Base-by-base conservation (phyloP, 345 rosid genomes). In the Carallia brachiata region DNA sequence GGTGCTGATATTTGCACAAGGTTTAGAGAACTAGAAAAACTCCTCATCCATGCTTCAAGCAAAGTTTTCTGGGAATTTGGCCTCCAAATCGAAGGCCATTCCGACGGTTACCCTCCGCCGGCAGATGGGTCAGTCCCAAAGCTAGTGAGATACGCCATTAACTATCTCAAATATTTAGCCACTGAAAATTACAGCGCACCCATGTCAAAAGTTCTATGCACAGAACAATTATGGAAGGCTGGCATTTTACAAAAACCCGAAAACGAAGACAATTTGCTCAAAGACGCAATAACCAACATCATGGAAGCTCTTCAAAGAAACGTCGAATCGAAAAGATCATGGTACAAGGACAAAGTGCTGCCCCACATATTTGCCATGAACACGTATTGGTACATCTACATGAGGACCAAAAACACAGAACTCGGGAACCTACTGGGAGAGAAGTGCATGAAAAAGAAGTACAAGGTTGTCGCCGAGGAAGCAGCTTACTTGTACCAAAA, bases 51-150 rank as follows among this genome's bases (percentile, higher is more conserved):
- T 50, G 80, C 87, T 59, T 80, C 89, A 37, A 83, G 80, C 74
- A 84, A 76, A 75, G 90, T 88, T 2, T 84, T 88, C 50, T 81
- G 88, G 89, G 90, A 84, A 31, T 84, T 86, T n/a, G 93, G 89
- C 1, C 83, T 88, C 52, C 79, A 77, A 75, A 88, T 86, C 27
- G 93, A 88, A 79, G 86, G 88, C 23, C 79, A 81, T 50, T 81
- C 88, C 1, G 93, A 84, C 36, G 84, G 89, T n/a, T 62, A 74
- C 37, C 77, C 87, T 4, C 82, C 90, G 1, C 85, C 83, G 1
- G 75, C 79, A 79, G 87, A 88, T 47, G 84, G 90, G 2, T 83
- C 85, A 13, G 85, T 86, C 48, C 84, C 88, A 8, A 88, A 88
- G 70, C 84, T 86, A 0, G 86, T 88, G 16, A 73, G 93, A n/a